A percentile compares a stretch with the other conserved stretches of the same genome.
Conservation (phyloP, 495 filamentous ascomycete genomes). For the Aspergillus ellipticus region DNA sequence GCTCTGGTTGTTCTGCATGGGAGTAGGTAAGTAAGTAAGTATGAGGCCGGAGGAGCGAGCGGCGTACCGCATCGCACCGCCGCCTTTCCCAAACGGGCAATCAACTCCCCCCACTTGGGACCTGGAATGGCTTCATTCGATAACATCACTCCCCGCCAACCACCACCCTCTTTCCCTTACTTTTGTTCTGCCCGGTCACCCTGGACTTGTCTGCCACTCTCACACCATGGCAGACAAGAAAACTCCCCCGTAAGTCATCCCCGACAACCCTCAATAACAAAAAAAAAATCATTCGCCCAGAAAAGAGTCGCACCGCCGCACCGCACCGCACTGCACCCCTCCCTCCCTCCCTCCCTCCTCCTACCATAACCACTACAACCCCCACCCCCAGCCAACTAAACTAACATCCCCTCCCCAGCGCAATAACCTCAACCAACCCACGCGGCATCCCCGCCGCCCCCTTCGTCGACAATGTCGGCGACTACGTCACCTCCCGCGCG, state of each 20-base stretch:
- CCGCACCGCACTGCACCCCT: not conserved
- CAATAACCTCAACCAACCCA: constrained; percentile 63
- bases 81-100: constrained; percentile 22
- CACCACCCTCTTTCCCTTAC: constrained; percentile 12
- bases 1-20: not conserved
- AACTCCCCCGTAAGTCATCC: constrained; percentile 9
- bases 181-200: not conserved
- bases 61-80: not conserved
- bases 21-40: not conserved
- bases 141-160: constrained; percentile 13
- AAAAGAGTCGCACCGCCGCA: no score
- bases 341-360: not conserved
- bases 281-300: no score
- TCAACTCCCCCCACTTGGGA: constrained; percentile 22
- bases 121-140: not conserved
- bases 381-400: constrained; percentile 14
- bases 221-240: constrained; percentile 22
- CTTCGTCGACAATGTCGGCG: constrained; percentile 93
- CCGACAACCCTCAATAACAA: not conserved
- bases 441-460: constrained; percentile 92
- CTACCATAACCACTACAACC: no score
- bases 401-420: no score
- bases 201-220: not conserved
- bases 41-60: not conserved
- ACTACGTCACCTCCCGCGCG: constrained; percentile 81